Percentiles rank a stretch among this genome's conserved stretches.
phyloP scores from a whole-genome alignment of 1,284 basidiomycete species.

The Laetiporus sulphureus region DNA sequence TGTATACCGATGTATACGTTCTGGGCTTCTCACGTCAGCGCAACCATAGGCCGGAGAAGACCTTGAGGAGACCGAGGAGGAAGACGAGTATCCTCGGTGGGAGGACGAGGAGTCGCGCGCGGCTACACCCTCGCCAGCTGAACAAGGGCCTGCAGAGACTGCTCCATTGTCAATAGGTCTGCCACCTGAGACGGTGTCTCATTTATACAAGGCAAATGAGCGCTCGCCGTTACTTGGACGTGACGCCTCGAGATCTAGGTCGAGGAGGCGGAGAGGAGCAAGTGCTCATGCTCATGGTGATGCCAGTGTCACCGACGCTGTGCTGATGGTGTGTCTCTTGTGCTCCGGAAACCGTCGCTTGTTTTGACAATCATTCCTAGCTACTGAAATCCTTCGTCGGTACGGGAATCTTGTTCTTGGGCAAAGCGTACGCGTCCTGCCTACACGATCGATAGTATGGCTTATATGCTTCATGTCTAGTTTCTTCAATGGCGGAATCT shows the following conservation, averaged over 20 bases:
- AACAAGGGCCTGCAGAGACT: constrained; percentile 7
- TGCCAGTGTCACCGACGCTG: constrained; percentile 83
- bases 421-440: constrained; percentile 66
- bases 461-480: constrained; percentile 43
- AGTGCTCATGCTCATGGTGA: constrained; percentile 66
- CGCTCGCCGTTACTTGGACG: constrained; percentile 25
- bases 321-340: constrained; percentile 68
- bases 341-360: constrained; percentile 5
- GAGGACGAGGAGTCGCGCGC: constrained; percentile 20
- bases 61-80: constrained; percentile 78
- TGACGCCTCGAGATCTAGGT: constrained; percentile 40
- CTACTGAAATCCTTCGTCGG: constrained; percentile 94
- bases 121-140: constrained; percentile 11
- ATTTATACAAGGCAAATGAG: constrained; percentile 21
- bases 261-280: constrained; percentile 43
- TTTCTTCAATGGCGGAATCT: constrained; percentile 92
- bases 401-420: constrained; percentile 94
- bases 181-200: constrained; percentile 21
- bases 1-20: background rate
- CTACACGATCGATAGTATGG: too few species aligned
- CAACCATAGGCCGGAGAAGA: constrained; percentile 81
- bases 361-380: constrained; percentile 32
- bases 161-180: constrained; percentile 10
- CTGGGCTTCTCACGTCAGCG: background rate
- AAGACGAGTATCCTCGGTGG: constrained; percentile 34